Percentiles rank a stretch among this genome's conserved stretches.
phyloP scores from a whole-genome alignment of 768 basidiomycete genomes.

The Suillus luteus region DNA sequence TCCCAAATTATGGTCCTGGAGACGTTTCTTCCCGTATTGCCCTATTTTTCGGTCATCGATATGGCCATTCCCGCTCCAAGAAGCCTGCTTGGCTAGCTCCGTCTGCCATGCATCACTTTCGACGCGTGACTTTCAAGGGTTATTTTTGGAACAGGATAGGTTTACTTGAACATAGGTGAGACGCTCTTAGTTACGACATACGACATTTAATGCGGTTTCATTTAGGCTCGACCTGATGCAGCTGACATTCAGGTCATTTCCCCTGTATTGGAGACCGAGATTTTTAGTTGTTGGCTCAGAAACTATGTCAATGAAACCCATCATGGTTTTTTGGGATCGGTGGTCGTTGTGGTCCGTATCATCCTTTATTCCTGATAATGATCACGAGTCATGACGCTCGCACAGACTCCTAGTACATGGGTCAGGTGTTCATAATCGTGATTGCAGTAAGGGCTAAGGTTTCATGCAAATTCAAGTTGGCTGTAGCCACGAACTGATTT shows the following conservation, averaged over 20 bases:
- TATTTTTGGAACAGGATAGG: neutral
- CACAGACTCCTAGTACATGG: neutral
- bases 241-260: neutral
- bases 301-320: neutral
- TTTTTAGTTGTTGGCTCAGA: neutral
- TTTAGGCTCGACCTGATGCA: neutral
- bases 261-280: neutral
- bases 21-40: neutral
- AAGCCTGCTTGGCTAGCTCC: neutral
- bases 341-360: neutral
- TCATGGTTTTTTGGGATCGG: neutral
- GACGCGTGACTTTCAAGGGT: neutral
- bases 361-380: neutral
- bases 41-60: neutral
- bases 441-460: neutral
- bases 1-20: slow-evolving; percentile 1
- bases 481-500: no score
- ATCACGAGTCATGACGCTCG: neutral
- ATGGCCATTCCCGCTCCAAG: neutral
- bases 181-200: neutral
- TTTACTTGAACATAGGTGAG: neutral
- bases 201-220: neutral
- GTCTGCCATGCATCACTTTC: neutral
- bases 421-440: neutral
- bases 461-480: no score